Conservation (phyloP, 805 yeast species). For the Huiozyma naganishii region DNA sequence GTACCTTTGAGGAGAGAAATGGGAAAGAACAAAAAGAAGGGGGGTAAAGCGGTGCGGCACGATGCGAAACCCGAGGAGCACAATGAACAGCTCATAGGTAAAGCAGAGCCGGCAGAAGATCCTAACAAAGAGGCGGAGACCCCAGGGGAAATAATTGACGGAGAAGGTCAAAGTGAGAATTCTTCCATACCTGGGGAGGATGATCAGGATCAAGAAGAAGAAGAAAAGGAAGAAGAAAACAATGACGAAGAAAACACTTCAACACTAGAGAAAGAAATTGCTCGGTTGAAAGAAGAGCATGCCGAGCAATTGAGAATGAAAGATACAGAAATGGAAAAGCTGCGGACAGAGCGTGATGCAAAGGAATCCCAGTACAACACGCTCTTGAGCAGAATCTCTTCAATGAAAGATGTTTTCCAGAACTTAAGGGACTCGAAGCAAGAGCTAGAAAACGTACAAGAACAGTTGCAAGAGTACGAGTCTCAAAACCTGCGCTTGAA, state of each 20-base stretch:
- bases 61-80: background rate
- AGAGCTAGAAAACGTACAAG: conserved; percentile 47
- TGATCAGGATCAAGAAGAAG: background rate
- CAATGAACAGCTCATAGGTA: background rate
- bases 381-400: conserved; percentile 49
- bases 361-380: conserved; percentile 51
- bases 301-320: background rate
- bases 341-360: conserved; percentile 44
- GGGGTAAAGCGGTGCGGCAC: background rate
- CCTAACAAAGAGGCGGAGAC: background rate
- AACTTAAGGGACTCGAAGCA: conserved; percentile 64
- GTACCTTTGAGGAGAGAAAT: background rate
- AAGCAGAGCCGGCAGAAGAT: background rate
- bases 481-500: conserved; percentile 30
- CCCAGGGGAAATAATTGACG: background rate
- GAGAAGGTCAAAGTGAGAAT: background rate
- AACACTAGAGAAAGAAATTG: conserved; percentile 2
- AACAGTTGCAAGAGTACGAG: conserved; percentile 39
- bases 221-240: background rate
- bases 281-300: background rate
- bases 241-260: background rate
- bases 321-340: conserved; percentile 23
- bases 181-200: background rate
- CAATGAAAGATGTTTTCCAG: conserved; percentile 62
- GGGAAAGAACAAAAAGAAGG: conserved; percentile 17